phyloP scores from a whole-genome alignment of 2,329 filamentous ascomycete species.

The Trichothecium sympodiale region DNA sequence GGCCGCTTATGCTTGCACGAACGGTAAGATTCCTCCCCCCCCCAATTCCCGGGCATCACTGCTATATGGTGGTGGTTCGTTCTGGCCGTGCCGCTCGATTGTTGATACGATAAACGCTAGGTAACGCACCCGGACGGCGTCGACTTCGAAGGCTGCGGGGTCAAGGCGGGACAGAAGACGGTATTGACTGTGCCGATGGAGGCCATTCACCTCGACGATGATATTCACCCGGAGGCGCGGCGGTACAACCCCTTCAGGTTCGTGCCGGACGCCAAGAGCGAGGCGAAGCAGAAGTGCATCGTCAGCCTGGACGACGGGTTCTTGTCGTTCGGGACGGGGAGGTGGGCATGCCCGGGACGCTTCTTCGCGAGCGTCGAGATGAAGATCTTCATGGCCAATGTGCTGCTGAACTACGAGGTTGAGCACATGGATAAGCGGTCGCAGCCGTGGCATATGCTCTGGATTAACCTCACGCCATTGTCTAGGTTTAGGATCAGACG shows the following conservation, averaged over 20 bases:
- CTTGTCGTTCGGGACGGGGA: constrained; percentile 24
- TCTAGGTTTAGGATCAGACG: too few species aligned
- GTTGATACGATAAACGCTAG: not conserved
- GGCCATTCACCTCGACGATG: constrained; percentile 14
- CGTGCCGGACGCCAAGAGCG: constrained; percentile 4
- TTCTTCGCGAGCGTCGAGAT: constrained; percentile 31
- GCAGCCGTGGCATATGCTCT: too few species aligned
- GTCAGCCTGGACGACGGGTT: not conserved
- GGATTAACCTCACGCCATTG: too few species aligned
- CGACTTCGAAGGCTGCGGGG: not conserved
- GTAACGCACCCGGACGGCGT: not conserved
- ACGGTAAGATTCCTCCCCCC: too few species aligned
- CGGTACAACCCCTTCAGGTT: constrained; percentile 16
- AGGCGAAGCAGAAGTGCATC: not conserved
- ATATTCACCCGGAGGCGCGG: constrained; percentile 11
- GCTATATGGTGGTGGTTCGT: too few species aligned
- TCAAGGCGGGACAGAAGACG: not conserved
- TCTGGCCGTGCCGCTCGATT: too few species aligned
- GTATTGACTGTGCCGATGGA: not conserved
- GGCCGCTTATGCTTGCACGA: not conserved
- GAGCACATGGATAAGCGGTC: too few species aligned
- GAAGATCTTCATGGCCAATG: constrained; percentile 26
- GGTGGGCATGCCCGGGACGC: constrained; percentile 26
- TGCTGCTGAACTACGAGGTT: constrained; percentile 27
- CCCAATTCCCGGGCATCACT: too few species aligned